Conservation (phyloP, 2,329 filamentous ascomycete genomes). For the Penicillium sp. region DNA sequence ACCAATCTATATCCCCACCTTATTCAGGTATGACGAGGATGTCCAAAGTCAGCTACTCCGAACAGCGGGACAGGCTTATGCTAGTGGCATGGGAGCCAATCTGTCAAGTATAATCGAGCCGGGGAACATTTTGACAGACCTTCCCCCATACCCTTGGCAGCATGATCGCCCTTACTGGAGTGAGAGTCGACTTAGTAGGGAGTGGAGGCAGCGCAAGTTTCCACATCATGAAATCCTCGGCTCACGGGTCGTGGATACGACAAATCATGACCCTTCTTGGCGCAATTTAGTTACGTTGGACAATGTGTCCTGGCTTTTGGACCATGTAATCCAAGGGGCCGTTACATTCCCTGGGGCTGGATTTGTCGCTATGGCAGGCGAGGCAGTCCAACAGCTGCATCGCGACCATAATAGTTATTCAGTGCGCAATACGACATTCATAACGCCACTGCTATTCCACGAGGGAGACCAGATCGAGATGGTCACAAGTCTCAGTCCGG, state of each 20-base stretch:
- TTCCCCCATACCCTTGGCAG: constrained; percentile 28
- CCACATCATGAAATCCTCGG: constrained; percentile 33
- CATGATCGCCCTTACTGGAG: constrained; percentile 24
- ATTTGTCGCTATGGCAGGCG: constrained; percentile 28
- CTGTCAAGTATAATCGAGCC: neutral
- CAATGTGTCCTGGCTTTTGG: constrained; percentile 32
- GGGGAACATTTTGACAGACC: constrained; percentile 17
- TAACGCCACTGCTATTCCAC: constrained; percentile 11
- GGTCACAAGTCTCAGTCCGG: neutral
- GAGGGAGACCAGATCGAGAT: constrained; percentile 3
- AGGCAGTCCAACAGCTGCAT: constrained; percentile 22
- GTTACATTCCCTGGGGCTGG: constrained; percentile 28
- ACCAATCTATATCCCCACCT: constrained; percentile 7
- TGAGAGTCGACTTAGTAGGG: constrained; percentile 16
- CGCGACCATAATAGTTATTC: constrained; percentile 7
- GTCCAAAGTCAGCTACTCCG: neutral
- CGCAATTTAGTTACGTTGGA: constrained; percentile 27
- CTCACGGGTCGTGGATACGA: constrained; percentile 26
- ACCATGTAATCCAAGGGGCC: constrained; percentile 28
- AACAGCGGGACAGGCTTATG: neutral
- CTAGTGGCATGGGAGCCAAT: neutral
- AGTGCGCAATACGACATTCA: constrained; percentile 14
- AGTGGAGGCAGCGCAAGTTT: constrained; percentile 25
- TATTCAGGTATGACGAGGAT: constrained; percentile 9
- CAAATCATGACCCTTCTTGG: constrained; percentile 27